Evolutionary conservation across 192 early-diverging fungal species (phyloP), one percentile per base, ranked within the genome.

Genomic region (Coemansia nantahalensis): DNA sequence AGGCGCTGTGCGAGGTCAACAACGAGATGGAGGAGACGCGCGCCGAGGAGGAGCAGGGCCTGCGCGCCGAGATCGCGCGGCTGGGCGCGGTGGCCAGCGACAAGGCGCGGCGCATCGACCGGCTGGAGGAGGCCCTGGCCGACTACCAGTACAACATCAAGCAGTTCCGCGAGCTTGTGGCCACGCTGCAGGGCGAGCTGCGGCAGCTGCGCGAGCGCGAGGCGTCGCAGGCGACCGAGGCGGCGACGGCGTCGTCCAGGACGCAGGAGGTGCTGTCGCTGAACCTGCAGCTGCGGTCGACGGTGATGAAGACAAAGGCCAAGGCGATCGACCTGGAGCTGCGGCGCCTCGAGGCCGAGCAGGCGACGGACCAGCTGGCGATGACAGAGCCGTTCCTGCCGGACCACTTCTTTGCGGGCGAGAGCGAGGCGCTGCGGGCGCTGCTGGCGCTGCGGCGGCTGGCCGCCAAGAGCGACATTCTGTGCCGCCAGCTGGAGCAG

Each of bases 11-110:
- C 65, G 89, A 90, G 53, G 68, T 95, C 39, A 90, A 87, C 59
- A 92, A 97, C 54, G 92, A 95, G 67, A 71, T 95, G 56, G 95
- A 97, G 62, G 91, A 94, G 57, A 90, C 86, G 54, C 93, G 94
- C 54, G 80, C 92, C 5, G 86, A 93, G 42, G 91, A 87, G 19
- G 88, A 92, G 62, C 86, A 91, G 48, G 84, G 91, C 33, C 73
- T 95, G 35, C 83, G 87, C 44, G 84, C 82, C 18, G 95, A 95
- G 51, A 35, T 78, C 56, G 86, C 87, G 48, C 72, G 84, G 43
- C 89, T 90, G 59, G 86, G 88, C 40, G 82, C 65, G 21, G 66
- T 86, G 21, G 65, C 91, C 26, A 52, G 80, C 36, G 90, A 84
- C 28, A 77, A 83, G 14, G 43, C 77, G 38, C 73, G 78, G 44